Evolutionary conservation across 2,329 filamentous ascomycete species (phyloP), one percentile per base, ranked within the genome.

Genomic region (Alternaria sp.): DNA sequence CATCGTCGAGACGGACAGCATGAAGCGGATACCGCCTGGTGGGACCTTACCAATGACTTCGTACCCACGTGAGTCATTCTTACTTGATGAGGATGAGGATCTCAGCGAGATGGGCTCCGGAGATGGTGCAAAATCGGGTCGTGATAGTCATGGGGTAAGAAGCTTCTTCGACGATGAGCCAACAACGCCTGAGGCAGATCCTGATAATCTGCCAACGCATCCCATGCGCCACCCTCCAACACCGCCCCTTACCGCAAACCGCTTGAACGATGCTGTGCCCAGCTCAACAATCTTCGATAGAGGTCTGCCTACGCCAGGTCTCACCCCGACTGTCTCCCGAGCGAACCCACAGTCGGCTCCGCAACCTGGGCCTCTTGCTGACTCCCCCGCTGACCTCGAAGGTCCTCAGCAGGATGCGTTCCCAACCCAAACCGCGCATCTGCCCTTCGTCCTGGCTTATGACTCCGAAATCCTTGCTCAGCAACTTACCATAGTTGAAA

Each of bases 401-500:
- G 68, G 22, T 16, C 22, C 68, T 54, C 68, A 44, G 67, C 64
- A 54, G 60, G 66, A 60, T 54, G 65, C 36, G 54, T 41, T 34
- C 30, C 56, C 20, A 32, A 34, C 46, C 48, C 25, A 51, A 51
- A 48, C 66, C 52, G 46, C 71, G 14, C 92, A 95, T 76, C 79
- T 94, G 36, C 92, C 92, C 0, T 95, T 95, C 76, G 89, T 93
- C 57, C 83, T 95, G 25, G 91, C 91, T 0, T 94, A 93, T 68
- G 91, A 93, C 70, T 93, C 92, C 6, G 89, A 92, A 67, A 82
- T 90, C 3, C 84, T 95, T 27, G 92, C 92, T 3, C 90, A 94
- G 76, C 92, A 95, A 70, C 92, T 95, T 68, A 94, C 92, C 0
- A 84, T 95, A 34, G 92, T 95, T 48, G 92, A 95, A 73, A 94